phyloP scores from a whole-genome alignment of 2,329 filamentous ascomycete genomes.

The Epichloe glyceriae region DNA sequence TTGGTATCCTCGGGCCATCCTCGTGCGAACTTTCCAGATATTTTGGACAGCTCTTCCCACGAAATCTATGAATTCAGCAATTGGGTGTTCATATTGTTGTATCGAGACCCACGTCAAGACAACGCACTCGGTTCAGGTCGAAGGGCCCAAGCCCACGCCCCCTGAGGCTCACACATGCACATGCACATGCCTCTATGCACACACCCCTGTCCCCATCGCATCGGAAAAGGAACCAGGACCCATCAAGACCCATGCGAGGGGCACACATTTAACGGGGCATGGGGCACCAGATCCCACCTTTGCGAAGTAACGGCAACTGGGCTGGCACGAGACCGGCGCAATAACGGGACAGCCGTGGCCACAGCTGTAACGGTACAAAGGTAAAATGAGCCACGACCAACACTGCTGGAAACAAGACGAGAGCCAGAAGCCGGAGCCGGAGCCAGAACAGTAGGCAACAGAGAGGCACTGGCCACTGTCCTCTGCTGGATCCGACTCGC shows the following conservation, averaged over 20 bases:
- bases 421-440: background rate
- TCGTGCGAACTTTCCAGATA: too few relatives aligned
- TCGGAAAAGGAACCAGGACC: slow-evolving; percentile 3
- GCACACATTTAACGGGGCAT: slow-evolving; percentile 2
- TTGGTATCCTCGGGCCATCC: too few relatives aligned
- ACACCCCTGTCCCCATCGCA: slow-evolving; percentile 3
- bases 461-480: background rate
- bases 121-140: background rate
- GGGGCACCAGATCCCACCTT: background rate
- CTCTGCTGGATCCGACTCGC: background rate
- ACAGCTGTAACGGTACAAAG: background rate
- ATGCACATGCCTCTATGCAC: background rate
- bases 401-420: background rate
- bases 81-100: background rate
- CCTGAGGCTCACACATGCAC: background rate
- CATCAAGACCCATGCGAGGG: slow-evolving; percentile 1
- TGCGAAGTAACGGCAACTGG: background rate
- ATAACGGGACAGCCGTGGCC: slow-evolving; percentile 1
- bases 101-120: background rate
- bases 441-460: background rate
- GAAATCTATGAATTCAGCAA: background rate
- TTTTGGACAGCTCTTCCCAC: too few relatives aligned
- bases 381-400: background rate
- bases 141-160: background rate
- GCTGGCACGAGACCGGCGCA: background rate